Percentiles rank a stretch among this genome's conserved stretches.
Conservation (phyloP, 2,329 filamentous ascomycete genomes). For the Penicillium sp. region DNA sequence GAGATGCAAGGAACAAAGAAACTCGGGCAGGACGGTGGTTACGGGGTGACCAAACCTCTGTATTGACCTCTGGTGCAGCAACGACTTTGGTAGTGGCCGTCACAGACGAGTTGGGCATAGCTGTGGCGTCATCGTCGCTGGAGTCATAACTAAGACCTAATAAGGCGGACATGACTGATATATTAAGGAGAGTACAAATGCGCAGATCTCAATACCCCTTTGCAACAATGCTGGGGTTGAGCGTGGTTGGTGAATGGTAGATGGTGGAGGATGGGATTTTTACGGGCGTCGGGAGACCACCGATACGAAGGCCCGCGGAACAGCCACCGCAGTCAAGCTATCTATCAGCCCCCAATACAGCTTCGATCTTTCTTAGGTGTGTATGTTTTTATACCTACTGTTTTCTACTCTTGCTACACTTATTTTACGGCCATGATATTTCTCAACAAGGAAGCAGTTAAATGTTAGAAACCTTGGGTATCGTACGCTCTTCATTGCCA, state of each 20-base stretch:
- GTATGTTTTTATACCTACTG: not conserved
- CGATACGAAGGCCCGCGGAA: conserved; percentile 22
- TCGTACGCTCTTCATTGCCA: conserved; percentile 41
- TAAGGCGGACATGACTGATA: conserved; percentile 42
- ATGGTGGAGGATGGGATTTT: conserved; percentile 26
- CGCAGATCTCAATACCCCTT: conserved; percentile 1
- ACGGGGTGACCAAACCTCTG: conserved; percentile 54
- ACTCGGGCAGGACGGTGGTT: not conserved
- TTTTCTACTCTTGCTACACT: not conserved
- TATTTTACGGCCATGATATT: not conserved
- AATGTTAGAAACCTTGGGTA: conserved; percentile 33
- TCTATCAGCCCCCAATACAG: not conserved
- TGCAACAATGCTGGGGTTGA: conserved; percentile 3
- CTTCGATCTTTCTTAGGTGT: not conserved
- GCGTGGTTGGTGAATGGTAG: conserved; percentile 11
- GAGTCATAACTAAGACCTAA: conserved; percentile 47
- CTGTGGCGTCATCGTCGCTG: conserved; percentile 47
- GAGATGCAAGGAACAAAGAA: not conserved
- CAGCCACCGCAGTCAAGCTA: conserved; percentile 1
- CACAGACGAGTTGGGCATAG: conserved; percentile 24
- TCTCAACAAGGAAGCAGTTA: not conserved
- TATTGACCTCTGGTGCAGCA: conserved; percentile 53
- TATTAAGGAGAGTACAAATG: not conserved
- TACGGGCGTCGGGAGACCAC: conserved; percentile 31
- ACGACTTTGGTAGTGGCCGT: conserved; percentile 41